phyloP scores from a whole-genome alignment of 2,329 filamentous ascomycete species.

The Calonectria leucothoes region DNA sequence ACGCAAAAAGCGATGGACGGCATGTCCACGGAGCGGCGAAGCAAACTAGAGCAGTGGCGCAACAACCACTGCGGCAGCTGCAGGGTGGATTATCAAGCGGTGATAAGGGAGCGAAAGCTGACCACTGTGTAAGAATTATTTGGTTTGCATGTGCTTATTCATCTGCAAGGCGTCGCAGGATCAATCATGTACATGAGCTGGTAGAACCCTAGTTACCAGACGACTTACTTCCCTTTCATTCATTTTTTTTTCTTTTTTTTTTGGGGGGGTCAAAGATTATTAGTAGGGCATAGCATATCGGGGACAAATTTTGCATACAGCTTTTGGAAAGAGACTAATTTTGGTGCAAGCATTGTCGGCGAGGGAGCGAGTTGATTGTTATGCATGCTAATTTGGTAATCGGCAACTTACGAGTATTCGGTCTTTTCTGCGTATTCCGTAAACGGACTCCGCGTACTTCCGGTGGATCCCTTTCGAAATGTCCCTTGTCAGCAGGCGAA shows the following conservation, averaged over 20 bases:
- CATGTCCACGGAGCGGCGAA: slow-evolving; percentile 45
- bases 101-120: slow-evolving; percentile 47
- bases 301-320: neutral
- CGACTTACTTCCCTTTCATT: neutral
- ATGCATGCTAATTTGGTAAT: neutral
- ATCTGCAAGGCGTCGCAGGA: neutral
- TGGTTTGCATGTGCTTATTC: neutral
- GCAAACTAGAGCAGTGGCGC: slow-evolving; percentile 60
- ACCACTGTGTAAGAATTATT: slow-evolving; percentile 23
- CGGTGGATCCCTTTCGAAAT: neutral
- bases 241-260: neutral
- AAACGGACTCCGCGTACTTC: neutral
- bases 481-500: neutral
- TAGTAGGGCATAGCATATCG: neutral
- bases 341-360: neutral
- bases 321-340: neutral
- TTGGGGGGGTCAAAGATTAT: neutral
- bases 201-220: neutral
- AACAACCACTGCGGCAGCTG: slow-evolving; percentile 69
- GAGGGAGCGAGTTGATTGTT: neutral
- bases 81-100: slow-evolving; percentile 53
- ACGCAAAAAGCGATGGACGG: slow-evolving; percentile 48
- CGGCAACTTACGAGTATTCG: neutral
- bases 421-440: neutral
- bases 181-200: neutral